Evolutionary conservation across 202 grass and related monocot species (phyloP).

Genomic region (Cymbopogon flexuosus): DNA sequence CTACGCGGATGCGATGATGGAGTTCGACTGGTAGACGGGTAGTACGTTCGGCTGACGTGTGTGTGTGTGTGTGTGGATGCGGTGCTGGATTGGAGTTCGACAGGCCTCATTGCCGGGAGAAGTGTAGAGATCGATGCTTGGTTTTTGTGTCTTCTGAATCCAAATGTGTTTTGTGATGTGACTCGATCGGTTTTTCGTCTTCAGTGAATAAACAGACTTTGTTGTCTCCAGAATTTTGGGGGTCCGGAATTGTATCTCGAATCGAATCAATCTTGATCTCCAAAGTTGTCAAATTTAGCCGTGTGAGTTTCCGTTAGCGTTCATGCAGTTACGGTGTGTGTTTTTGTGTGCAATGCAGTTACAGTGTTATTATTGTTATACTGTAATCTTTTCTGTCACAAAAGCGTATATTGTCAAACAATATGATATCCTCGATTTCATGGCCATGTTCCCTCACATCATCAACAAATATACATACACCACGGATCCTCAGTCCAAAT

Average conservation of each 20-base stretch:
- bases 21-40: neutral
- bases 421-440: neutral
- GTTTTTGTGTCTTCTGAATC: neutral
- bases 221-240: neutral
- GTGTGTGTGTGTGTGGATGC: neutral
- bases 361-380: too few relatives aligned
- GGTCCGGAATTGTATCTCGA: neutral
- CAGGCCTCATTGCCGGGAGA: neutral
- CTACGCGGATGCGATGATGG: neutral
- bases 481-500: neutral
- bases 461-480: neutral
- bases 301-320: too few relatives aligned
- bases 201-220: neutral
- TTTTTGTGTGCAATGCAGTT: too few relatives aligned
- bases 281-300: too few relatives aligned
- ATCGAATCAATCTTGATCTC: neutral
- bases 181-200: neutral
- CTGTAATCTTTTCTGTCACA: too few relatives aligned
- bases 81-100: neutral
- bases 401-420: neutral
- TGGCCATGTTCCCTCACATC: neutral
- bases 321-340: neutral
- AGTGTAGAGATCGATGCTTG: neutral
- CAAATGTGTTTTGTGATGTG: neutral
- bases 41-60: neutral